phyloP scores from a whole-genome alignment of 345 rosid genomes.

The Viola odorata region DNA sequence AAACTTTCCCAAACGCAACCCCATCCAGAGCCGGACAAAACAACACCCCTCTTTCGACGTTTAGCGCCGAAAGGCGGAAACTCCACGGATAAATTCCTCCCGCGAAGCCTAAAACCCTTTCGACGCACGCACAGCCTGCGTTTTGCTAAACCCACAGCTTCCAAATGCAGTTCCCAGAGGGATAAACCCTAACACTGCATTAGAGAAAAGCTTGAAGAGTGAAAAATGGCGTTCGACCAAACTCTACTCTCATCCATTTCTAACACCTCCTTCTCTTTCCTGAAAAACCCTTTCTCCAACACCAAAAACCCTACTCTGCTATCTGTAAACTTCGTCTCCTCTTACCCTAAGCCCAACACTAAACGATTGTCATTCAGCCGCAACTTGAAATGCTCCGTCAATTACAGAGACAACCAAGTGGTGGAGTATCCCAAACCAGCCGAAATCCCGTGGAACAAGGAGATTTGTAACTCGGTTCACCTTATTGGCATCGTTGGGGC shows the following conservation, averaged over 20 bases:
- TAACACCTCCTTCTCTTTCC: constrained; percentile 8
- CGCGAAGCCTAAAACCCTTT: constrained; percentile 2
- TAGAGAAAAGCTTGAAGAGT: neutral
- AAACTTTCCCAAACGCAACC: too few relatives aligned
- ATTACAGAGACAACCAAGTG: constrained; percentile 27
- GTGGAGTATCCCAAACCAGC: constrained; percentile 27
- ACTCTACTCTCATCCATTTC: constrained; percentile 11
- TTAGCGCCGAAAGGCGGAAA: too few relatives aligned
- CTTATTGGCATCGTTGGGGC: constrained; percentile 50
- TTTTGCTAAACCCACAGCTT: neutral
- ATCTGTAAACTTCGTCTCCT: neutral
- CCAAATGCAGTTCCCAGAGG: too few relatives aligned
- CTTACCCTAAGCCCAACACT: too few relatives aligned
- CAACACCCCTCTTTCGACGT: too few relatives aligned
- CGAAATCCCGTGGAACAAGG: constrained; percentile 56
- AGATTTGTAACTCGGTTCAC: constrained; percentile 46
- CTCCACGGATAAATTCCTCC: neutral
- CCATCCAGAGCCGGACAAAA: too few relatives aligned
- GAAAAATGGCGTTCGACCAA: constrained; percentile 29
- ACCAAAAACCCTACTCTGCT: constrained; percentile 8
- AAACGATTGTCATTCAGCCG: constrained; percentile 7
- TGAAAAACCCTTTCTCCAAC: constrained; percentile 9
- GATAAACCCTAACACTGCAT: too few relatives aligned
- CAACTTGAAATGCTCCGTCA: constrained; percentile 29
- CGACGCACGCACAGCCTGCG: neutral